Evolutionary conservation across 345 rosid species (phyloP), one percentile per base, ranked within the genome.

Genomic region (Bretschneidera sinensis): DNA sequence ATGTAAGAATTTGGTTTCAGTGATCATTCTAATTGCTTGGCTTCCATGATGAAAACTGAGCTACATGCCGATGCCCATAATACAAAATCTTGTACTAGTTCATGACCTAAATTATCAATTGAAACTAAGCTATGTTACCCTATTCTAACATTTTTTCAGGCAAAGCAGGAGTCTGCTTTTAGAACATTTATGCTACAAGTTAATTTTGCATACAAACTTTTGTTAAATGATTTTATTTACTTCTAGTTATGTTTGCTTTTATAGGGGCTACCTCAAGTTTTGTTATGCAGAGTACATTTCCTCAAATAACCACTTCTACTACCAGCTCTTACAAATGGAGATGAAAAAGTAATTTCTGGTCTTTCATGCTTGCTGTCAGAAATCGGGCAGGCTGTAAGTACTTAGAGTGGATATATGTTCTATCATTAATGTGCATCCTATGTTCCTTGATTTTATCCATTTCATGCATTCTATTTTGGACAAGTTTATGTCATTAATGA

Each of bases 331-430:
- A 69, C 71, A 33, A 85, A 78, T 67, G 82, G 85, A 67, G 91
- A 89, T 74, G 88, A 74, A 61, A 84, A 77, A 79, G 76, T 89
- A 56, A 79, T 89, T 66, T 81, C 81, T 74, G 98, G 98, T 66
- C 85, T 92, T 50, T 87, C 94, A 19, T 82, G 87, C 75, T 80
- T 92, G 80, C 73, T 92, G 86, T 85, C 97, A 34, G 96, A 92
- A 75, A 89, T 92, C 57, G 97, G 98, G 66, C 98, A 89, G 75
- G 97, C 98, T 57, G 97, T 92, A 71, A 85, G 92, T 81, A 43
- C 28, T 57, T 59, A 34, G 28, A 52, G 9, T 22, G 51, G 17
- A 11, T 51, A 43, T 58, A 25, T 55, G 62, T 28, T 31, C 15
- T 35, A 21, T 25, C 21, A 9, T 54, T 19, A 48, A 2, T 60